Percentiles rank a stretch among this genome's conserved stretches.
Evolutionary conservation across 2,329 filamentous ascomycete genomes (phyloP).

Genomic region (Aspergillus brasiliensis): DNA sequence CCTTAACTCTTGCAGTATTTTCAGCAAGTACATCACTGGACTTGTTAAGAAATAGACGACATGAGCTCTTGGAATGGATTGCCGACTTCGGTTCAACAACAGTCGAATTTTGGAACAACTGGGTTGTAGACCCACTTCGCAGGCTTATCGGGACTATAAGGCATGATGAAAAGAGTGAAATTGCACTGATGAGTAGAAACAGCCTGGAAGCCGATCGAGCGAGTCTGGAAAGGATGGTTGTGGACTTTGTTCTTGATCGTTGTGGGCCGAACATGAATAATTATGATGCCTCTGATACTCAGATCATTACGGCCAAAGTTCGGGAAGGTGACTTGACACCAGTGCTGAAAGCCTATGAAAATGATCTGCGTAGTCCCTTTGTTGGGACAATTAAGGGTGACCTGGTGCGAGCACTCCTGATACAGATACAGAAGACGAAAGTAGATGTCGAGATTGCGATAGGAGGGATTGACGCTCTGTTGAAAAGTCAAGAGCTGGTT

Average conservation of each 20-base stretch:
- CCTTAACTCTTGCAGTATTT: slow-evolving; percentile 68
- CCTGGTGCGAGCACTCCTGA: slow-evolving; percentile 83
- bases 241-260: slow-evolving; percentile 89
- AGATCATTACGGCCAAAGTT: slow-evolving; percentile 75
- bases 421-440: slow-evolving; percentile 98
- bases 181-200: slow-evolving; percentile 93
- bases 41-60: slow-evolving; percentile 71
- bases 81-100: slow-evolving; percentile 75
- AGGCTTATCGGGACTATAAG: slow-evolving; percentile 89
- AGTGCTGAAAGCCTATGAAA: slow-evolving; percentile 87
- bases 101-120: slow-evolving; percentile 93
- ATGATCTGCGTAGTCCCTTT: slow-evolving; percentile 80
- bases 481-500: slow-evolving; percentile 95
- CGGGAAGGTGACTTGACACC: slow-evolving; percentile 91
- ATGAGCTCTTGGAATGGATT: slow-evolving; percentile 79
- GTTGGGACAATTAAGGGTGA: slow-evolving; percentile 82
- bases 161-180: slow-evolving; percentile 88
- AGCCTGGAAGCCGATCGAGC: slow-evolving; percentile 87
- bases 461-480: slow-evolving; percentile 87
- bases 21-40: slow-evolving; percentile 86
- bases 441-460: slow-evolving; percentile 96
- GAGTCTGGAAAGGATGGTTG: slow-evolving; percentile 94
- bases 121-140: slow-evolving; percentile 82
- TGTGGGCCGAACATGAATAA: slow-evolving; percentile 60
- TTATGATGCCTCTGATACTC: slow-evolving; percentile 61